Percentiles rank a stretch among this genome's conserved stretches.
Evolutionary conservation across 2,329 filamentous ascomycete species (phyloP).

Genomic region (Alternaria panax): DNA sequence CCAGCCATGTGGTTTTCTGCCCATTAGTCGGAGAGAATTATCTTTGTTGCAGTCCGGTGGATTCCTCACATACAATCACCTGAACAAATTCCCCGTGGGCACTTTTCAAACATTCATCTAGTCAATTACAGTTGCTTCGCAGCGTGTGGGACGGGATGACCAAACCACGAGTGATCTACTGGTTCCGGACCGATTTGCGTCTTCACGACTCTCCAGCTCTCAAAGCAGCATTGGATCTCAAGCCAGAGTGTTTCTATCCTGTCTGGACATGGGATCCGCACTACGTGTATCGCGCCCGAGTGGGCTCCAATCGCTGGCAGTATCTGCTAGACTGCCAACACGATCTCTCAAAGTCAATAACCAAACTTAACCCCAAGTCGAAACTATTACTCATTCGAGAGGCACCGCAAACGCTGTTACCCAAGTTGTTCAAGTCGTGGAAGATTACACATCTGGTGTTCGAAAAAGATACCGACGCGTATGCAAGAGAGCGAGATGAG

Average conservation of each 20-base stretch:
- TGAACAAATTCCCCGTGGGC: neutral
- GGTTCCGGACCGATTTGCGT: constrained; percentile 80
- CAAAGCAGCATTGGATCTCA: constrained; percentile 72
- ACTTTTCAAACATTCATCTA: neutral
- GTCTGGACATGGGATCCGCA: constrained; percentile 84
- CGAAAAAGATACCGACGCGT: constrained; percentile 79
- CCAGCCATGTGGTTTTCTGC: constrained; percentile 25
- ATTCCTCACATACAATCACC: neutral
- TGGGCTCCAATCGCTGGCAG: constrained; percentile 76
- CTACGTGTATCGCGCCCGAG: constrained; percentile 76
- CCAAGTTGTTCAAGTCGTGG: constrained; percentile 77
- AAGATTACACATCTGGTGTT: constrained; percentile 78
- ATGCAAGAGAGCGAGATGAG: constrained; percentile 70
- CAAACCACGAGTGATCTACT: constrained; percentile 71
- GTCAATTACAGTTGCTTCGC: neutral
- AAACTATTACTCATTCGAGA: constrained; percentile 77
- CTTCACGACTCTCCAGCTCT: constrained; percentile 80
- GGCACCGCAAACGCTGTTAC: constrained; percentile 73
- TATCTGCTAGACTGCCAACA: constrained; percentile 76
- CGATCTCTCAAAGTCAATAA: constrained; percentile 72
- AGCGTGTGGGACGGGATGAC: constrained; percentile 24
- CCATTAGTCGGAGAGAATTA: constrained; percentile 14
- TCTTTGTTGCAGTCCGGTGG: neutral
- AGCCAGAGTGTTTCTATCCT: constrained; percentile 73
- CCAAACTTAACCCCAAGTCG: constrained; percentile 72